Evolutionary conservation across 2,329 filamentous ascomycete species (phyloP).

Genomic region (Ilyonectria mors-panacis): DNA sequence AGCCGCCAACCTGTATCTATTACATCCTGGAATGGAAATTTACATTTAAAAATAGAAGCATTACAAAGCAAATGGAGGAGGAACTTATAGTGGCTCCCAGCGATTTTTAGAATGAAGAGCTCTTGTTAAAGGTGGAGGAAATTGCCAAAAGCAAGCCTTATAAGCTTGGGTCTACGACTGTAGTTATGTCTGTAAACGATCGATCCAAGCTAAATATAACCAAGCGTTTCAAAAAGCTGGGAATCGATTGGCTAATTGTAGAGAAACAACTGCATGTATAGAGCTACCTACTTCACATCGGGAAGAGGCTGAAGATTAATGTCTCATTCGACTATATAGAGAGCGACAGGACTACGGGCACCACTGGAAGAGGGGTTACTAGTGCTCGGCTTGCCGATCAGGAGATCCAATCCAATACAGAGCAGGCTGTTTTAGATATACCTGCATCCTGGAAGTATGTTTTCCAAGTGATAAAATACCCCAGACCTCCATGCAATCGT

Average conservation of each 20-base stretch:
- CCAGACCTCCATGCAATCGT: background rate
- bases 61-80: background rate
- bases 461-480: background rate
- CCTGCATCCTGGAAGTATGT: background rate
- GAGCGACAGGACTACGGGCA: background rate
- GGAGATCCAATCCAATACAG: background rate
- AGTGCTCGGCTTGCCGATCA: background rate
- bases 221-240: background rate
- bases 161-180: background rate
- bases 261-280: background rate
- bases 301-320: background rate
- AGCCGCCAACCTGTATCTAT: background rate
- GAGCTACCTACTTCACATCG: background rate
- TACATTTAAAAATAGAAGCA: background rate
- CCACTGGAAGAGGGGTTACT: background rate
- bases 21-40: background rate
- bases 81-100: background rate
- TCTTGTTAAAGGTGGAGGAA: background rate
- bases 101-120: background rate
- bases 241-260: background rate
- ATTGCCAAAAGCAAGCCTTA: background rate
- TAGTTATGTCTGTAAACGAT: background rate
- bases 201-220: background rate
- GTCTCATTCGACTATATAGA: background rate
- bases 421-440: background rate